Percentiles rank a stretch among this genome's conserved stretches.
phyloP scores from a whole-genome alignment of 1,284 basidiomycete genomes.

The Sanguinoderma infundibulare region DNA sequence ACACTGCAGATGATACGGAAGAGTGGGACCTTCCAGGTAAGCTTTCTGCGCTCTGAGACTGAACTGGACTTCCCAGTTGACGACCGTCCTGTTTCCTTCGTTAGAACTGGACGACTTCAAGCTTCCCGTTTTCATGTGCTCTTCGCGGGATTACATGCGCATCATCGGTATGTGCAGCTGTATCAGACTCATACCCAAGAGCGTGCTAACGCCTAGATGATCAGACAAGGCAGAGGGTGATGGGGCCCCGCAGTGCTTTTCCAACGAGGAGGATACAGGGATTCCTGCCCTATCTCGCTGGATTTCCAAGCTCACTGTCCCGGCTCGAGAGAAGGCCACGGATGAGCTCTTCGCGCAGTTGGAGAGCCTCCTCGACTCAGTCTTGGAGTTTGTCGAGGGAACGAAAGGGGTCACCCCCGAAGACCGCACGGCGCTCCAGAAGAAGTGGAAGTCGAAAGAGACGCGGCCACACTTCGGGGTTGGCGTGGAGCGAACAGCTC shows the following conservation, averaged over 20 bases:
- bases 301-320: slow-evolving; percentile 1
- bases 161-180: not conserved
- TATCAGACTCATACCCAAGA: not conserved
- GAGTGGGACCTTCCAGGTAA: no score
- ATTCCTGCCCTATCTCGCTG: slow-evolving; percentile 6
- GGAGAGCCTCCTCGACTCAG: not conserved
- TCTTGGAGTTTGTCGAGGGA: not conserved
- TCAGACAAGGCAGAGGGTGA: not conserved
- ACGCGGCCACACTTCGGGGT: not conserved
- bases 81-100: no score
- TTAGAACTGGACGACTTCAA: not conserved
- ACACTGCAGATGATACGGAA: not conserved
- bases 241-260: not conserved
- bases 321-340: not conserved
- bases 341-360: not conserved
- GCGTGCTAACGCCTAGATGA: not conserved
- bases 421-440: not conserved
- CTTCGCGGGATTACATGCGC: not conserved
- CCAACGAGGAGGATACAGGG: not conserved
- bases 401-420: not conserved
- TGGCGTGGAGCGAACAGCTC: not conserved
- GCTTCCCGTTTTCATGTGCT: not conserved
- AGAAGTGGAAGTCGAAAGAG: not conserved
- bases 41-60: no score
- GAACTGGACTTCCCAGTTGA: no score